Evolutionary conservation across 1,284 basidiomycete species (phyloP), one percentile per base, ranked within the genome.

Genomic region (Puccinia novopanici): DNA sequence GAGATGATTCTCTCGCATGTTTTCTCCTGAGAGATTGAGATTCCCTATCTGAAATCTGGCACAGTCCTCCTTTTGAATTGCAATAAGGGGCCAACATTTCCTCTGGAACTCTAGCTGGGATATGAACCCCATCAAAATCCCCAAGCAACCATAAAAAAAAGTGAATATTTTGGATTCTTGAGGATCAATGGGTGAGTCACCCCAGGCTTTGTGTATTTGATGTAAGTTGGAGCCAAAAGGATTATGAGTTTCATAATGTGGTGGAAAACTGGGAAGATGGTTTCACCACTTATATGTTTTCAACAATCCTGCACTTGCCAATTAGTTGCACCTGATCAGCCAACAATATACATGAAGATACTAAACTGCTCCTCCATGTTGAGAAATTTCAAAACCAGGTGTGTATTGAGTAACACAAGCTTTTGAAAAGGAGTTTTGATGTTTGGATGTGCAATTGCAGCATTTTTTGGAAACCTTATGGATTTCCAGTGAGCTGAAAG

Each of bases 41-140:
- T n/a, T n/a, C n/a, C n/a, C n/a, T n/a, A n/a, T n/a, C n/a, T n/a
- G n/a, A n/a, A n/a, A n/a, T n/a, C n/a, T n/a, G n/a, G n/a, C n/a
- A n/a, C n/a, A n/a, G n/a, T n/a, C n/a, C n/a, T 13, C 85, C 85
- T 74, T 87, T 86, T 0, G 82, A 75, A 73, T 84, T 84, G 0
- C 83, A 81, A 80, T 84, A 85, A 22, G 81, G 61, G 80, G 50
- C 30, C 71, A 63, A n/a, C 82, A 83, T 8, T 55, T 15, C 12
- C 27, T 61, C 57, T 0, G 82, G 80, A 4, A 84, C 82, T 72
- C 81, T 83, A 13, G 82, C 82, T 76, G 84, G 82, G 34, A 86
- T 70, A 50, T 84, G 84, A 12, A 83, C 82, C 13, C 86, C 85
- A 84, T 86, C 86, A 65, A 86, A 82, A 1, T 85, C 84, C 84